phyloP scores from a whole-genome alignment of 306 rosid species.

The Begonia masoniana region DNA sequence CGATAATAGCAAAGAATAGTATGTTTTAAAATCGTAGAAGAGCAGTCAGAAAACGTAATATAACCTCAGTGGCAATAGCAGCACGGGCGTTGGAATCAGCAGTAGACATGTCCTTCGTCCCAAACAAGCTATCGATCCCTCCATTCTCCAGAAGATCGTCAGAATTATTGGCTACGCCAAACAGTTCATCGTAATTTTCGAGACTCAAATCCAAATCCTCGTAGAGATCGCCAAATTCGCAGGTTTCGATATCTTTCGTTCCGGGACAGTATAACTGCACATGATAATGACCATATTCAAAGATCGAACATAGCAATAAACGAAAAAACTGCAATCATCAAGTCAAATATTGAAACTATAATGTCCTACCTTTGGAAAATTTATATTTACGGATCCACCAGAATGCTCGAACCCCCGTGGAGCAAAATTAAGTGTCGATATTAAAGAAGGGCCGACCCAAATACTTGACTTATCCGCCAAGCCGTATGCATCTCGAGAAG shows the following conservation, averaged over 20 bases:
- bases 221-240: slow-evolving; percentile 39
- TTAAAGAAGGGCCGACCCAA: slow-evolving; percentile 39
- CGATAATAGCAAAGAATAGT: no score
- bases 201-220: slow-evolving; percentile 73
- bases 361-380: slow-evolving; percentile 55
- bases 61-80: slow-evolving; percentile 66
- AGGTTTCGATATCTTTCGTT: slow-evolving; percentile 30
- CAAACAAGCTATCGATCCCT: slow-evolving; percentile 81
- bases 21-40: not conserved
- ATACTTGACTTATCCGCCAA: slow-evolving; percentile 26
- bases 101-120: slow-evolving; percentile 43
- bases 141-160: slow-evolving; percentile 85
- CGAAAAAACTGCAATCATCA: no score
- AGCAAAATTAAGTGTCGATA: slow-evolving; percentile 27
- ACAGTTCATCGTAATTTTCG: slow-evolving; percentile 85
- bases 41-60: not conserved
- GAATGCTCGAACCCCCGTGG: slow-evolving; percentile 28
- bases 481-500: slow-evolving; percentile 21
- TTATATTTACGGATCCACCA: slow-evolving; percentile 26
- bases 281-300: slow-evolving; percentile 8
- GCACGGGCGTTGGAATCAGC: slow-evolving; percentile 58
- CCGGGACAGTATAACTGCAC: slow-evolving; percentile 53
- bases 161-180: slow-evolving; percentile 58
- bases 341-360: no score
- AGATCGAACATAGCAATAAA: slow-evolving; percentile 16